Conservation (phyloP, 2,329 filamentous ascomycete genomes). For the Cladosporium sphaerospermum region DNA sequence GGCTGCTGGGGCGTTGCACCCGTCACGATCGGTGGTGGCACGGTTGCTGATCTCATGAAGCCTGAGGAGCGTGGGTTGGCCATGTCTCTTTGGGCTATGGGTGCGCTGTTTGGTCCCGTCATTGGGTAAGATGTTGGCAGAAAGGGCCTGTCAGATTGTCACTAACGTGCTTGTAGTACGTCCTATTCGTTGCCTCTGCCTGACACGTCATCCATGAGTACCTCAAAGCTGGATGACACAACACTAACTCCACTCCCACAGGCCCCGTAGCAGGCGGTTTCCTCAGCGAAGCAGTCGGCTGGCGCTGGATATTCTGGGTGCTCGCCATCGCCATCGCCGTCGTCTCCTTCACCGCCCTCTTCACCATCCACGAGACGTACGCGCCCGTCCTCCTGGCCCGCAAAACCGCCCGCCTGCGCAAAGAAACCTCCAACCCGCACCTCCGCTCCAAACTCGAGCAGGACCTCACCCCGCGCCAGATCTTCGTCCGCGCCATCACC, state of each 20-base stretch:
- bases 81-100: conserved; percentile 21
- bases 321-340: conserved; percentile 36
- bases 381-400: conserved; percentile 39
- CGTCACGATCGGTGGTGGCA: conserved; percentile 42
- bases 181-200: too few species aligned
- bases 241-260: background rate
- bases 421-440: conserved; percentile 34
- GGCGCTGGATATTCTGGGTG: conserved; percentile 27
- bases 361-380: conserved; percentile 48
- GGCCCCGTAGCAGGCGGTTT: conserved; percentile 25
- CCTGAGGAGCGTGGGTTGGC: conserved; percentile 24
- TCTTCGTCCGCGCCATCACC: conserved; percentile 41
- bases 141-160: too few species aligned
- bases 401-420: conserved; percentile 42
- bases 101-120: conserved; percentile 24
- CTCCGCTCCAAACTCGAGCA: conserved; percentile 32
- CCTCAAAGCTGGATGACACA: background rate
- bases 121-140: background rate
- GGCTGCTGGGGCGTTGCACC: conserved; percentile 48
- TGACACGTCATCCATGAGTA: background rate
- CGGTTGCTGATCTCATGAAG: conserved; percentile 22
- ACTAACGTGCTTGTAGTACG: too few species aligned
- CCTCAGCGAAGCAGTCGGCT: conserved; percentile 21
- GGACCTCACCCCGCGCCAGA: conserved; percentile 32
- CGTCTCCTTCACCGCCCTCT: conserved; percentile 38